These are phyloP conservation scores for Kwoniella dejecticola DNA, from an alignment of 768 basidiomycete genomes.

Conservation along the genomic window DNA sequence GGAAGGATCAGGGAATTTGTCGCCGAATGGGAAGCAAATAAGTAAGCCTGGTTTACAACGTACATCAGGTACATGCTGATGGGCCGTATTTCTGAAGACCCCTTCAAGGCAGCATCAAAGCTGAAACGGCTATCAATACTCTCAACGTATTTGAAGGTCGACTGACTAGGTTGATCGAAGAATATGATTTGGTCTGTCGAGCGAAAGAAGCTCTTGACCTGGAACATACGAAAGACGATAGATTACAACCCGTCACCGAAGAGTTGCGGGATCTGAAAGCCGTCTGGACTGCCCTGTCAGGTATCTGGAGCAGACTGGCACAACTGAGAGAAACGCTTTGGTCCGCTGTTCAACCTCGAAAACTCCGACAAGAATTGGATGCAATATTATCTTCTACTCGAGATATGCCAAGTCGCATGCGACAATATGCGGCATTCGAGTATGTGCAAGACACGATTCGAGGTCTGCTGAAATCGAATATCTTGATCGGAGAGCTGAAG, in stretches of 20 bases:
- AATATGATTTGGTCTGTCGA: slow-evolving; percentile 90
- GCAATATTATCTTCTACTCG: slow-evolving; percentile 87
- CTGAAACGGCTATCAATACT: slow-evolving; percentile 92
- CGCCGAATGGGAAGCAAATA: slow-evolving; percentile 90
- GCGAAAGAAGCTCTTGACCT: slow-evolving; percentile 97
- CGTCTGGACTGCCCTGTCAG: slow-evolving; percentile 97
- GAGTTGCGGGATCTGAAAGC: slow-evolving; percentile 95
- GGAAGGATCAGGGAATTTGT: slow-evolving; percentile 90
- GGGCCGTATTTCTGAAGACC: slow-evolving; percentile 57
- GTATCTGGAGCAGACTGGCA: slow-evolving; percentile 89
- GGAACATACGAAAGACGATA: slow-evolving; percentile 72
- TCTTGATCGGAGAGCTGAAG: slow-evolving; percentile 88
- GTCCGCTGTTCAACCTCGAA: slow-evolving; percentile 91
- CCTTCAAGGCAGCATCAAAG: slow-evolving; percentile 93
- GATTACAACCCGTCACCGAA: slow-evolving; percentile 90
- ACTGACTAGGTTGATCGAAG: slow-evolving; percentile 83
- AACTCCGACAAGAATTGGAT: slow-evolving; percentile 90
- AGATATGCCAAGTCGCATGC: slow-evolving; percentile 98
- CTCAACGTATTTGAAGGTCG: slow-evolving; percentile 95
- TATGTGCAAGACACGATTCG: slow-evolving; percentile 90
- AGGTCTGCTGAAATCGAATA: slow-evolving; percentile 82
- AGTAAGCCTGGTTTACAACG: slow-evolving; percentile 55
- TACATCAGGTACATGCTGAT: too few species aligned
- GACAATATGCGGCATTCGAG: slow-evolving; percentile 98
- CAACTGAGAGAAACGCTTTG: slow-evolving; percentile 86